A percentile compares a stretch with the other conserved stretches of the same genome.
phyloP scores from a whole-genome alignment of 768 basidiomycete species.

The Auricularia cornea region DNA sequence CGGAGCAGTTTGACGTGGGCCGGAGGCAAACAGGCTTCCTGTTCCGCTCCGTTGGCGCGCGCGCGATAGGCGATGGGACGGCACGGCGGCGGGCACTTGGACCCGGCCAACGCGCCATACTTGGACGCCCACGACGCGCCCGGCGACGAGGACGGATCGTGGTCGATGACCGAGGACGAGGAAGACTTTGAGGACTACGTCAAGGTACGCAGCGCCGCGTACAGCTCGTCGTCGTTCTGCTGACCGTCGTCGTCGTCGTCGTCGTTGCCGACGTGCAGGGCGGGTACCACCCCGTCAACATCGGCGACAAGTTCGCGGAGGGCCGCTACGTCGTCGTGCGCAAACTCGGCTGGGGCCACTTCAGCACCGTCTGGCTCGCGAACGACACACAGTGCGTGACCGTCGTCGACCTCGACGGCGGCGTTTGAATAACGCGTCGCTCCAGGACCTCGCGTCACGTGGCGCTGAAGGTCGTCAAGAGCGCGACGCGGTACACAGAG shows the following conservation, averaged over 20 bases:
- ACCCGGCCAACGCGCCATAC: no score
- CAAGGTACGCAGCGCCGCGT: conserved; percentile 11
- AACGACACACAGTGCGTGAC: conserved; percentile 63
- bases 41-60: no score
- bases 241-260: neutral
- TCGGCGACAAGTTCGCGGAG: conserved; percentile 76
- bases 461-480: conserved; percentile 92
- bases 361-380: conserved; percentile 90
- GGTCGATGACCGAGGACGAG: conserved; percentile 46
- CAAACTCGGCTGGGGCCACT: conserved; percentile 96
- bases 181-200: conserved; percentile 86
- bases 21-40: no score
- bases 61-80: no score
- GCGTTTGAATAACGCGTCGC: neutral
- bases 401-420: conserved; percentile 4
- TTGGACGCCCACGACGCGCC: neutral
- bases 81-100: no score
- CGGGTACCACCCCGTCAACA: conserved; percentile 72
- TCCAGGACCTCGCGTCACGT: conserved; percentile 43
- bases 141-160: neutral
- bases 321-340: conserved; percentile 79
- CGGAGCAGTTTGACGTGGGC: no score
- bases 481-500: conserved; percentile 89
- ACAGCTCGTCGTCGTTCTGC: no score
- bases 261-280: conserved; percentile 24